Conservation (phyloP, 1,284 basidiomycete species). For the Moniliella sp. region DNA sequence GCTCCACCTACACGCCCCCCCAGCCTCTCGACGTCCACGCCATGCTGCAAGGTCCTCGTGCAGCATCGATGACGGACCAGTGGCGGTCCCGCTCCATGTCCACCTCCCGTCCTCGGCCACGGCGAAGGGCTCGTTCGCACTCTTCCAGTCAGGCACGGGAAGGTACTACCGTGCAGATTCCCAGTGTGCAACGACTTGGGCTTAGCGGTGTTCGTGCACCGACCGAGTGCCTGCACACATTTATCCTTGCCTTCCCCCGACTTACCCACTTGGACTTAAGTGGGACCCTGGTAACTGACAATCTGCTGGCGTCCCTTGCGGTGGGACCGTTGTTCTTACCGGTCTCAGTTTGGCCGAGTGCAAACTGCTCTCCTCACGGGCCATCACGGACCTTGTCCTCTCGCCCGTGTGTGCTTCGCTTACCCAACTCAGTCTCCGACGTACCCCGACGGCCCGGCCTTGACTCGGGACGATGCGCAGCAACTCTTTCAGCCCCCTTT, state of each 20-base stretch:
- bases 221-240: slow-evolving; percentile 53
- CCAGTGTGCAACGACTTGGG: slow-evolving; percentile 60
- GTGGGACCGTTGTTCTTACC: slow-evolving; percentile 50
- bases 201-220: slow-evolving; percentile 59
- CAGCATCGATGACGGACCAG: too few relatives aligned
- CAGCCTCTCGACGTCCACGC: too few relatives aligned
- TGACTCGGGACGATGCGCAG: background rate
- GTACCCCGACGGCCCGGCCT: slow-evolving; percentile 1
- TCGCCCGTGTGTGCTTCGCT: slow-evolving; percentile 46
- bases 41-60: too few relatives aligned
- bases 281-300: slow-evolving; percentile 50
- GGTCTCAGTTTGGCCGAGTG: slow-evolving; percentile 74
- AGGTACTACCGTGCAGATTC: too few relatives aligned
- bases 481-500: slow-evolving; percentile 54
- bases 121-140: too few relatives aligned
- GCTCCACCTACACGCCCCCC: too few relatives aligned
- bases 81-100: too few relatives aligned
- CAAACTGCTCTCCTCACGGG: slow-evolving; percentile 55
- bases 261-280: slow-evolving; percentile 54
- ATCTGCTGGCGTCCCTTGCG: slow-evolving; percentile 51
- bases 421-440: slow-evolving; percentile 57
- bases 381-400: slow-evolving; percentile 49
- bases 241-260: slow-evolving; percentile 62
- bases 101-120: too few relatives aligned
- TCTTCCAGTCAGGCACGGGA: too few relatives aligned